Evolutionary conservation across 2,329 filamentous ascomycete species (phyloP).

Genomic region (Parastagonospora avenae): DNA sequence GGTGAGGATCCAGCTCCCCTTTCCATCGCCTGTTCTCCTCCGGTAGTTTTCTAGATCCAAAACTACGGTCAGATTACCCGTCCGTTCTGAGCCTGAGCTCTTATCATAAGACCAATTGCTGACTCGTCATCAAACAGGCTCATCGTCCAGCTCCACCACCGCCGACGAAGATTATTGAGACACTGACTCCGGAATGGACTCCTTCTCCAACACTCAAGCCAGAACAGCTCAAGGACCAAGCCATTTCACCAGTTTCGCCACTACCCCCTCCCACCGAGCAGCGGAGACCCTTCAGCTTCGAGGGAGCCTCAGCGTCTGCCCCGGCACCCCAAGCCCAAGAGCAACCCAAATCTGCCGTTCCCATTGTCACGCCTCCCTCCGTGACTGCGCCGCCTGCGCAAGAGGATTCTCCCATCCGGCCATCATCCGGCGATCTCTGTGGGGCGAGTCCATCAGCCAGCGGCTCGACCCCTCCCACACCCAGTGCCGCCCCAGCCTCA

Average conservation of each 20-base stretch:
- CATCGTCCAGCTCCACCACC: slow-evolving; percentile 25
- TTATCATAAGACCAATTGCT: slow-evolving; percentile 1
- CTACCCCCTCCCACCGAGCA: slow-evolving; percentile 19
- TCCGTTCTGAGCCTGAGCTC: not conserved
- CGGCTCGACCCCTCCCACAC: slow-evolving; percentile 5
- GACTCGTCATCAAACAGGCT: slow-evolving; percentile 13
- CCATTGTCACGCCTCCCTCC: not conserved
- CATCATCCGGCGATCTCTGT: not conserved
- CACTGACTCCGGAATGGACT: slow-evolving; percentile 38
- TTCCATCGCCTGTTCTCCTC: slow-evolving; percentile 26
- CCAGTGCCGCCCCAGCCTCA: not conserved
- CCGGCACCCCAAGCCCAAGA: not conserved
- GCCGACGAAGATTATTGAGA: slow-evolving; percentile 21
- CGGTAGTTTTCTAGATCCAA: slow-evolving; percentile 14
- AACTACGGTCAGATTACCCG: slow-evolving; percentile 10
- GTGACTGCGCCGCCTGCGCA: not conserved
- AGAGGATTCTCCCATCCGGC: not conserved
- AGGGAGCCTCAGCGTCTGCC: slow-evolving; percentile 6
- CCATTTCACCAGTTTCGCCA: slow-evolving; percentile 30
- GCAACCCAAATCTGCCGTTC: slow-evolving; percentile 7
- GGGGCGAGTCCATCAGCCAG: slow-evolving; percentile 4
- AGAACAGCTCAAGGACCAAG: slow-evolving; percentile 14
- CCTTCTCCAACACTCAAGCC: slow-evolving; percentile 32
- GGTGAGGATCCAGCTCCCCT: slow-evolving; percentile 36
- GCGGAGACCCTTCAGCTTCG: slow-evolving; percentile 34